These are phyloP conservation scores for Nothophytophthora sp. DNA, from an alignment of 352 stramenopile species.

Conservation along the genomic window DNA sequence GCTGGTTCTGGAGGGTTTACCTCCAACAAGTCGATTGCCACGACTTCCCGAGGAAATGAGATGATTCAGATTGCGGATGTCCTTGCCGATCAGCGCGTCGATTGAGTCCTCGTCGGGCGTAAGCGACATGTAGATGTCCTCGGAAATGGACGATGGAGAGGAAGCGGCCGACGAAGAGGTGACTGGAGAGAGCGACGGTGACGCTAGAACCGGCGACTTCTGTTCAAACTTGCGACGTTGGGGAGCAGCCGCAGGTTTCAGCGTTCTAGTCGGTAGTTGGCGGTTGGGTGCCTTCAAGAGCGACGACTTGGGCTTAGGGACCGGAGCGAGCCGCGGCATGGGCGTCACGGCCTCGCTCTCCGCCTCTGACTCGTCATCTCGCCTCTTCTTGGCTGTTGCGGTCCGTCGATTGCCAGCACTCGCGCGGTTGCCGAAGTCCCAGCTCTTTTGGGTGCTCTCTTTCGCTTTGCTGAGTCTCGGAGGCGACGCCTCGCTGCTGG, in stretches of 20 bases:
- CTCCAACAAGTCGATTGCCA: too few species aligned
- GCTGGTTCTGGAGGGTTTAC: background rate
- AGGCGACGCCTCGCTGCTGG: background rate
- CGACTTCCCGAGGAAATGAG: slow-evolving; percentile 35
- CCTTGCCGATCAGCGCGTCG: slow-evolving; percentile 46
- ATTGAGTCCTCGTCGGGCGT: slow-evolving; percentile 35
- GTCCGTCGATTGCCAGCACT: background rate
- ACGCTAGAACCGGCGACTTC: slow-evolving; percentile 10
- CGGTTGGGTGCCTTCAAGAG: slow-evolving; percentile 15
- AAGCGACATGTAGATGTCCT: slow-evolving; percentile 21
- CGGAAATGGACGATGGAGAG: slow-evolving; percentile 18
- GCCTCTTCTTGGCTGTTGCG: background rate
- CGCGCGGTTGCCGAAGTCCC: slow-evolving; percentile 4
- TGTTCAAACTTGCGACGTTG: slow-evolving; percentile 2
- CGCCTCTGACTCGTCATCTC: slow-evolving; percentile 7
- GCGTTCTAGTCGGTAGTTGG: background rate
- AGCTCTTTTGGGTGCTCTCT: slow-evolving; percentile 1
- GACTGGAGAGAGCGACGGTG: slow-evolving; percentile 26
- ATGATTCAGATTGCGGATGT: slow-evolving; percentile 41
- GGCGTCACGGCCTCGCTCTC: slow-evolving; percentile 27
- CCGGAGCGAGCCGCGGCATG: slow-evolving; percentile 49
- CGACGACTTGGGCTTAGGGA: slow-evolving; percentile 44
- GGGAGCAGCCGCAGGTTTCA: background rate
- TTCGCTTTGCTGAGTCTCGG: slow-evolving; percentile 14
- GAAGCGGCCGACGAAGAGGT: slow-evolving; percentile 12